Base-by-base conservation (phyloP, 2,329 filamentous ascomycete species). In the Aspergillus puulaauensis region DNA sequence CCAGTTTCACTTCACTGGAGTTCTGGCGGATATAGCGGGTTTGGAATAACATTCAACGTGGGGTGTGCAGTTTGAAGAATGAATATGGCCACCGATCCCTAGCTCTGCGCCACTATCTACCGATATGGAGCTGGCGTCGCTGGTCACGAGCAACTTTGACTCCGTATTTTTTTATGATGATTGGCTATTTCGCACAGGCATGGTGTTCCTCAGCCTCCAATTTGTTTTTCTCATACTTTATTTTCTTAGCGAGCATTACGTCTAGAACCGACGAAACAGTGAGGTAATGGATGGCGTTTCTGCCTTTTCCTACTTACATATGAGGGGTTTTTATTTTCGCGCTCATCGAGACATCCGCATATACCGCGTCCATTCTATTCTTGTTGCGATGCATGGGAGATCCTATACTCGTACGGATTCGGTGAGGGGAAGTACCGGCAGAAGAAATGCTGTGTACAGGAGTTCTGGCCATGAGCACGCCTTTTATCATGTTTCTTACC, bases 221-320 rank as follows among this genome's bases (percentile, higher is more conserved):
- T 40, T 17, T 43, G 21, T 48, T 49, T 39, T 19, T 21, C 24
- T 27, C 24, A 27, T 27, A 27, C 27, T 19, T 56, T 46, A 40
- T 46, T 21, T 46, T 55, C 48, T 54, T 54, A 64, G 67, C 63
- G 51, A 70, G 69, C 68, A 61, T 63, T 67, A 68, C 66, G 68
- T 70, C 62, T 63, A 46, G 50, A 44, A 61, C 27, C 44, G 45
- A 49, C 54, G 51, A 52, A 55, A 41, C 37, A 21, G 23, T 37
- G 45, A 51, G 54, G 54, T 43, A 46, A 35, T 57, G 56, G 37
- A 46, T 44, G 56, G 59, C 59, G 57, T 58, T 58, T 52, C 52
- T 37, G 54, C 54, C 50, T 54, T 57, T 43, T 47, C 39, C 35
- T 52, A 24, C 9, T 12, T 31, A 33, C n/a, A n/a, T 33, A 39